Percentiles rank a stretch among this genome's conserved stretches.
Evolutionary conservation across 805 yeast genomes (phyloP).

Genomic region (Yamadazyma kitorensis): DNA sequence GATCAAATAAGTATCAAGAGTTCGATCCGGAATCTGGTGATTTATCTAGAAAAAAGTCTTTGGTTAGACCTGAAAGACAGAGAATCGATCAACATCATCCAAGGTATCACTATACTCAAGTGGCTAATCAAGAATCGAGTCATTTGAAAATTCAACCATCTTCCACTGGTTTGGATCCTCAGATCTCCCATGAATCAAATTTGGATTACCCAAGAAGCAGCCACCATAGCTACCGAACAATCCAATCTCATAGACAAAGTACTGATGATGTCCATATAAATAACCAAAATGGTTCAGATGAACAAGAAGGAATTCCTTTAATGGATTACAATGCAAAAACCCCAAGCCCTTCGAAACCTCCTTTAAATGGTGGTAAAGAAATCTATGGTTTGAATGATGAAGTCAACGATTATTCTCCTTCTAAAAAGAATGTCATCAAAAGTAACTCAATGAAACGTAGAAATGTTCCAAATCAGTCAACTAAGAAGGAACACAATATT

Average conservation of each 20-base stretch:
- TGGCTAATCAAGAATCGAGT: conserved; percentile 61
- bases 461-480: conserved; percentile 15
- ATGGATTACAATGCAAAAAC: conserved; percentile 29
- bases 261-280: no score
- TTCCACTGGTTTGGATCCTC: conserved; percentile 52
- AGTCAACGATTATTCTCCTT: conserved; percentile 22
- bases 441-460: conserved; percentile 6
- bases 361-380: conserved; percentile 41
- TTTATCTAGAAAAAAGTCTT: conserved; percentile 56
- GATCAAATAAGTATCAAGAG: conserved; percentile 27
- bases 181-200: conserved; percentile 12
- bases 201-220: conserved; percentile 10
- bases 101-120: conserved; percentile 72
- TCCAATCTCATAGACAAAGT: conserved; percentile 1
- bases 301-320: conserved; percentile 42
- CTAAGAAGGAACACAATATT: conserved; percentile 22
- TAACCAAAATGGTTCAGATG: no score
- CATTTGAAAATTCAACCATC: conserved; percentile 61
- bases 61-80: conserved; percentile 84
- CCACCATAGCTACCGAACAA: conserved; percentile 11
- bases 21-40: conserved; percentile 43
- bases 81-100: conserved; percentile 66
- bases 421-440: conserved; percentile 24
- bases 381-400: conserved; percentile 65
- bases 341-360: conserved; percentile 5